Evolutionary conservation across 257 asterid species (phyloP).

Genomic region (Nicotiana undulata): DNA sequence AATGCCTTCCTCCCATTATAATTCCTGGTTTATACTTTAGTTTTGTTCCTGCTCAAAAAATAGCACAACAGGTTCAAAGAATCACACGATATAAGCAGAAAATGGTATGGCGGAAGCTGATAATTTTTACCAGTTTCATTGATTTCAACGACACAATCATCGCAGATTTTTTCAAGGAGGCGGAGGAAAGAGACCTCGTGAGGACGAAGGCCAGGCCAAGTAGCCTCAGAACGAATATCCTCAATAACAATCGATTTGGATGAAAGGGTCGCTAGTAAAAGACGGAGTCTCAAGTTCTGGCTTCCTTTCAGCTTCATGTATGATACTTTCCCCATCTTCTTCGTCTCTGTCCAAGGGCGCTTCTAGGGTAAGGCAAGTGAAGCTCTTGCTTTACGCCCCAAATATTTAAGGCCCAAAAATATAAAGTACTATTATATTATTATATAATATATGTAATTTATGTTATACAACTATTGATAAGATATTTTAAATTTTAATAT

Average conservation of each 20-base stretch:
- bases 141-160: conserved; percentile 64
- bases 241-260: conserved; percentile 63
- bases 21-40: conserved; percentile 85
- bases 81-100: neutral
- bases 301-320: conserved; percentile 64
- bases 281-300: conserved; percentile 66
- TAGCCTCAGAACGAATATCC: conserved; percentile 67
- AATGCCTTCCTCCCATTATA: conserved; percentile 75
- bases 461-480: too few relatives aligned
- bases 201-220: conserved; percentile 69
- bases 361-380: too few relatives aligned
- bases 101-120: neutral
- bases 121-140: conserved; percentile 62
- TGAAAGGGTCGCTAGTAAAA: conserved; percentile 71
- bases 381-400: too few relatives aligned
- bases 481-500: too few relatives aligned
- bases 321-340: conserved; percentile 42
- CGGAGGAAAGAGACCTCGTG: conserved; percentile 76
- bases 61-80: neutral
- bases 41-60: conserved; percentile 51
- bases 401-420: too few relatives aligned
- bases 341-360: too few relatives aligned
- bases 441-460: too few relatives aligned
- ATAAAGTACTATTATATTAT: too few relatives aligned
- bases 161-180: conserved; percentile 64